Evolutionary conservation across 257 asterid species (phyloP).

Genomic region (Echites panduratus): DNA sequence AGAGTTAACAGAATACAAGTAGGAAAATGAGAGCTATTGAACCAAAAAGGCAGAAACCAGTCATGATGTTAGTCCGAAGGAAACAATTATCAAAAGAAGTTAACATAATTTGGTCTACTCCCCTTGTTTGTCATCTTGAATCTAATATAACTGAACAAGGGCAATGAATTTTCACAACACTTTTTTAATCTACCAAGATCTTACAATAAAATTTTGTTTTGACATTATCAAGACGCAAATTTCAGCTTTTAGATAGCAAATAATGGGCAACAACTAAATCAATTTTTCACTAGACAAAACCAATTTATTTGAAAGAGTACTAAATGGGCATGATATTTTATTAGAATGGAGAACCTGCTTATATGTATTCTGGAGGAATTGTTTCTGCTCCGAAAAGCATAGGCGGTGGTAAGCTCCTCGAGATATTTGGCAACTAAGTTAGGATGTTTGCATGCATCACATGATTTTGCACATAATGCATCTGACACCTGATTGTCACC

Average conservation of each 20-base stretch:
- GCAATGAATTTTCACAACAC: not conserved
- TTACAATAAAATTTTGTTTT: not conserved
- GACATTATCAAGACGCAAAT: not conserved
- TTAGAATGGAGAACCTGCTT: constrained; percentile 51
- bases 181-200: not conserved
- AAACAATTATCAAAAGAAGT: not conserved
- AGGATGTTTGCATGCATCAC: constrained; percentile 85
- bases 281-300: not conserved
- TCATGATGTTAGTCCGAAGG: not conserved
- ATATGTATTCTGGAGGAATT: constrained; percentile 64
- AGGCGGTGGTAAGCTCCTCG: constrained; percentile 57
- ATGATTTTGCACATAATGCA: constrained; percentile 65
- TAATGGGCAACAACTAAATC: not conserved
- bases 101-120: not conserved
- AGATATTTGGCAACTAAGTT: constrained; percentile 59
- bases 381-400: constrained; percentile 42
- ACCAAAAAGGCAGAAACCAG: not conserved
- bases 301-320: not conserved
- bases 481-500: constrained; percentile 50
- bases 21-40: not conserved
- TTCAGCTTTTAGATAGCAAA: not conserved
- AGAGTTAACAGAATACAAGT: not conserved
- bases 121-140: not conserved
- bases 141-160: not conserved
- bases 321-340: not conserved